A percentile compares a stretch with the other conserved stretches of the same genome.
Conservation (phyloP, 2,329 filamentous ascomycete species). For the Bertia moriformis region DNA sequence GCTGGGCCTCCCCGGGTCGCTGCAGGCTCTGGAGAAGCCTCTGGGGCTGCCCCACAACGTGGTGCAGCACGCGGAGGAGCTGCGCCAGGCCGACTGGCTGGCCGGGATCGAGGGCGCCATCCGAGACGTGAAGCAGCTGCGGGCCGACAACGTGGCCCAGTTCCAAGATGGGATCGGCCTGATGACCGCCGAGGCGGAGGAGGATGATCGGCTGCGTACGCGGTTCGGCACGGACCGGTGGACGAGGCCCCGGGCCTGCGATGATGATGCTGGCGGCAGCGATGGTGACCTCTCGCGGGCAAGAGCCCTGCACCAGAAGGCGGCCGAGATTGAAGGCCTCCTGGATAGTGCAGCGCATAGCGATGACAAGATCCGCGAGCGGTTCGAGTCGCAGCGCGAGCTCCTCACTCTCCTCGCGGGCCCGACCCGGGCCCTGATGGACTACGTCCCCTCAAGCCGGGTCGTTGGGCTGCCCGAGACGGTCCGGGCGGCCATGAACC, state of each 20-base stretch:
- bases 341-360: conserved; percentile 27
- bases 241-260: conserved; percentile 38
- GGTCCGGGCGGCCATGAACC: conserved; percentile 48
- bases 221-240: conserved; percentile 60
- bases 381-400: conserved; percentile 49
- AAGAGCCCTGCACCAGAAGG: conserved; percentile 46
- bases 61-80: conserved; percentile 56
- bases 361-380: conserved; percentile 32
- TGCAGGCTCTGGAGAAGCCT: conserved; percentile 62
- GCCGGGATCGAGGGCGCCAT: conserved; percentile 47
- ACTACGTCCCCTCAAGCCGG: conserved; percentile 54
- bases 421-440: conserved; percentile 51
- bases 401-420: conserved; percentile 51
- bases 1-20: conserved; percentile 54
- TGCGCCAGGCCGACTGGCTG: conserved; percentile 56
- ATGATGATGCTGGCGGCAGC: conserved; percentile 33
- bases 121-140: conserved; percentile 56
- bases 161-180: conserved; percentile 54
- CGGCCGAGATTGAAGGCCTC: conserved; percentile 53
- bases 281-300: too few relatives aligned
- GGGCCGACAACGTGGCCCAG: conserved; percentile 44
- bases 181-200: conserved; percentile 46
- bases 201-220: conserved; percentile 46
- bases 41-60: conserved; percentile 57
- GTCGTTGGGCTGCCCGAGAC: conserved; percentile 48